Base-by-base conservation (phyloP, 2,329 filamentous ascomycete species). In the Myotisia sp. region DNA sequence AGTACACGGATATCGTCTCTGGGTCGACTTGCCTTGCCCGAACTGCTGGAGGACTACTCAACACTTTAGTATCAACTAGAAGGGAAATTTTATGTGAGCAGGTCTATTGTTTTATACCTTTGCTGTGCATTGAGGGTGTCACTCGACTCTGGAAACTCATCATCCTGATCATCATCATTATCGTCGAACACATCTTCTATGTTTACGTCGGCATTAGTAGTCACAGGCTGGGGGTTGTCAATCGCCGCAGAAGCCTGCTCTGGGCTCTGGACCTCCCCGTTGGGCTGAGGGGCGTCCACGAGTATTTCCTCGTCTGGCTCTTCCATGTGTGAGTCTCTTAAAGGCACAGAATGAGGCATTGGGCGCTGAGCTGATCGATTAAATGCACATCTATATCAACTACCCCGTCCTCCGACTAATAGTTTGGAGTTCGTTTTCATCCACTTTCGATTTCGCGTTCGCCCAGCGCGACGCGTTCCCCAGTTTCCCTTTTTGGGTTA, bases 1-100 rank as follows among this genome's bases (percentile, higher is more conserved):
- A 98, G 63, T 94, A 98, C 43, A 79, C 82, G 48, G 81, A 75
- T 75, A 95, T 85, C 7, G 92, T 71, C 50, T 86, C 82, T 2
- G 82, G 76, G 46, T 93, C 83, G 24, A 75, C 80, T 47, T 58
- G 56, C 5, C 60, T 55, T 19, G 56, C 50, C 12, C 56, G 70
- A 22, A 56, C 48, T 4, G 42, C 47, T 31, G 49, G 41, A 22
- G 43, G 40, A 34, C 49, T 60, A 39, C 12, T 43, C 5, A 26
- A 9, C 18, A 7, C 7, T n/a, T n/a, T 13, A 18, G 5, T 8
- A 13, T 35, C 14, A n/a, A n/a, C n/a, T n/a, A n/a, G n/a, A n/a
- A n/a, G n/a, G n/a, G n/a, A n/a, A n/a, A n/a, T n/a, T n/a, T n/a
- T n/a, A n/a, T n/a, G n/a, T n/a, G n/a, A n/a, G n/a, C n/a, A n/a